Percentiles rank a stretch among this genome's conserved stretches.
phyloP scores from a whole-genome alignment of 1,284 basidiomycete genomes.

The Ceratobasidium sp. region DNA sequence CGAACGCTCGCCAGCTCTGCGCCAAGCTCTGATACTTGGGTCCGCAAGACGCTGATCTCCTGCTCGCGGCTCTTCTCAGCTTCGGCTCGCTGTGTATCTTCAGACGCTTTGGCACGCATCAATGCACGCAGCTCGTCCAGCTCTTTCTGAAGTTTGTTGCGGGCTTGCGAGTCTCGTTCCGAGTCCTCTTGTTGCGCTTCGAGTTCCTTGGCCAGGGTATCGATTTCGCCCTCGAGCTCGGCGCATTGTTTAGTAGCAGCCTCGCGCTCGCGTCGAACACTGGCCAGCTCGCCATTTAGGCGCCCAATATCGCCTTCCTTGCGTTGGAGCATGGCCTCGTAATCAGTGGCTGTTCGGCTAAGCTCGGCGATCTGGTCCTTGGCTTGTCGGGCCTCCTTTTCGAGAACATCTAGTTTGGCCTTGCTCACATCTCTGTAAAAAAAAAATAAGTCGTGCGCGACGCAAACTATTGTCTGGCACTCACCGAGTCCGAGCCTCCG shows the following conservation, averaged over 20 bases:
- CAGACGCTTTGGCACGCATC: constrained; percentile 84
- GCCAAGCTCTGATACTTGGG: constrained; percentile 66
- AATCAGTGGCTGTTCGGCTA: constrained; percentile 75
- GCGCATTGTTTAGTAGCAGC: constrained; percentile 64
- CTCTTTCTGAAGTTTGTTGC: constrained; percentile 76
- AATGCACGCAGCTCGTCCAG: constrained; percentile 83
- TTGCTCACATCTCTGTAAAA: constrained; percentile 64
- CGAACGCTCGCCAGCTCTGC: constrained; percentile 67
- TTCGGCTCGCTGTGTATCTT: constrained; percentile 83
- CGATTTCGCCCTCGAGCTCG: constrained; percentile 71
- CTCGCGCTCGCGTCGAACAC: constrained; percentile 60
- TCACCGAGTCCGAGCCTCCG: constrained; percentile 72
- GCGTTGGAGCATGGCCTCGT: constrained; percentile 76
- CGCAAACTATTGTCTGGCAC: constrained; percentile 45
- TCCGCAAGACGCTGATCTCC: constrained; percentile 79
- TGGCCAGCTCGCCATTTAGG: constrained; percentile 64
- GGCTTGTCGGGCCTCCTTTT: constrained; percentile 71
- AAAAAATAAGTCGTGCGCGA: constrained; percentile 32
- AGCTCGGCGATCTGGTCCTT: constrained; percentile 83
- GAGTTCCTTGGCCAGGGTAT: constrained; percentile 71
- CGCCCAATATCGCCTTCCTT: constrained; percentile 77
- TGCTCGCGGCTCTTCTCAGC: constrained; percentile 87
- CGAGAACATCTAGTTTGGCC: constrained; percentile 65
- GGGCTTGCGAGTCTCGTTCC: constrained; percentile 58
- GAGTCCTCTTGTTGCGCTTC: constrained; percentile 68